Evolutionary conservation across 2,329 filamentous ascomycete genomes (phyloP).

Genomic region (Colletotrichum tabaci): DNA sequence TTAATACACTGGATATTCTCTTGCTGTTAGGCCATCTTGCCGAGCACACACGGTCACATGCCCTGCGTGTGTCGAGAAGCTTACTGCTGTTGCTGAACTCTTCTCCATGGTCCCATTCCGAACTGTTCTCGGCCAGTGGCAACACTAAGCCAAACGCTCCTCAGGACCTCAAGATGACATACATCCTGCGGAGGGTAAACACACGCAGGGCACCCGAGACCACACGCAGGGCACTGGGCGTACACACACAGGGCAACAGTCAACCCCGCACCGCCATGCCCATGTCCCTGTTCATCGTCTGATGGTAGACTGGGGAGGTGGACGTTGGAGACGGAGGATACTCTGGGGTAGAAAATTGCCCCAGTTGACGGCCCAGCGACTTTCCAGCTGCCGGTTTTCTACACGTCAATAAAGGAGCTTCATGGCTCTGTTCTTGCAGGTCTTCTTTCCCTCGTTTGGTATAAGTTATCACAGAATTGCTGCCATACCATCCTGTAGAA

Average conservation of each 20-base stretch:
- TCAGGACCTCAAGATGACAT: background rate
- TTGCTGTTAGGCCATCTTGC: background rate
- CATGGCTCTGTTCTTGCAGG: no score
- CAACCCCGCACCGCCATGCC: slow-evolving; percentile 29
- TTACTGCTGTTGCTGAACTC: background rate
- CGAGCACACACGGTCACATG: background rate
- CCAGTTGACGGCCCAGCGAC: background rate
- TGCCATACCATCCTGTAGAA: background rate
- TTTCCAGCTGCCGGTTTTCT: background rate
- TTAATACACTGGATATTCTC: slow-evolving; percentile 8
- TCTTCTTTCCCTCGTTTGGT: no score
- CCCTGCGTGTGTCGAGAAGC: slow-evolving; percentile 34
- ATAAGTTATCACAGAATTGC: no score
- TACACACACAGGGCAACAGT: slow-evolving; percentile 46
- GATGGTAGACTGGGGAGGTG: slow-evolving; percentile 5
- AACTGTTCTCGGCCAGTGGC: slow-evolving; percentile 15
- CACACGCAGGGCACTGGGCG: slow-evolving; percentile 38
- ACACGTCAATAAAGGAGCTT: no score
- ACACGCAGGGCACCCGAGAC: slow-evolving; percentile 32
- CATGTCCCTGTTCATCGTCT: slow-evolving; percentile 19
- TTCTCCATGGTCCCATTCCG: slow-evolving; percentile 20
- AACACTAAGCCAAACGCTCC: background rate
- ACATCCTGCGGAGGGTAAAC: background rate
- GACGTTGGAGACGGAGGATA: slow-evolving; percentile 21
- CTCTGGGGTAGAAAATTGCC: slow-evolving; percentile 26